Evolutionary conservation across 805 yeast genomes (phyloP).

Genomic region (Metschnikowia chrysomelidarum): DNA sequence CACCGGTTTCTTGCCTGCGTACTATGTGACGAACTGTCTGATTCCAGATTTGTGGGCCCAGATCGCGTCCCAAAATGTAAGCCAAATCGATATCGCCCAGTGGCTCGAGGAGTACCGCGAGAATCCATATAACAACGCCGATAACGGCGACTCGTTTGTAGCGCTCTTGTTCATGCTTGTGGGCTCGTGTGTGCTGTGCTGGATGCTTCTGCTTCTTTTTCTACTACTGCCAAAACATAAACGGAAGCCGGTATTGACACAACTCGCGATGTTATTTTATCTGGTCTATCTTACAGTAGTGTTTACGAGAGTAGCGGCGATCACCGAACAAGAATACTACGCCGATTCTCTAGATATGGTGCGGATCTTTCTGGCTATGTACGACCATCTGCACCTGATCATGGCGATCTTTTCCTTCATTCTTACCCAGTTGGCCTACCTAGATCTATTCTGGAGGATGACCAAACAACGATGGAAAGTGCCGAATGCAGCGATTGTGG

Average conservation of each 20-base stretch:
- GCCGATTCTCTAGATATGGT: slow-evolving; percentile 52
- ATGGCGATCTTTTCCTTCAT: slow-evolving; percentile 41
- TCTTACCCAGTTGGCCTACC: slow-evolving; percentile 52
- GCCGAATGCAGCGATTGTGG: slow-evolving; percentile 25
- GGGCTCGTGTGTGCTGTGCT: slow-evolving; percentile 57
- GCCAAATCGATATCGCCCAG: slow-evolving; percentile 10
- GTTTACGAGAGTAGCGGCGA: slow-evolving; percentile 44
- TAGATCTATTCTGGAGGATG: slow-evolving; percentile 43
- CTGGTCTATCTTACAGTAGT: slow-evolving; percentile 55
- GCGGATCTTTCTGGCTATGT: slow-evolving; percentile 37
- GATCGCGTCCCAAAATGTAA: slow-evolving; percentile 19
- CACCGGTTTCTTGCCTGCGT: slow-evolving; percentile 35
- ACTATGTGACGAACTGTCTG: slow-evolving; percentile 49
- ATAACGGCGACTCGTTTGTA: slow-evolving; percentile 42
- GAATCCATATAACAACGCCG: slow-evolving; percentile 28
- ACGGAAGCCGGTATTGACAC: slow-evolving; percentile 56
- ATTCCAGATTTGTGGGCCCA: slow-evolving; percentile 31
- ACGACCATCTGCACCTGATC: slow-evolving; percentile 37
- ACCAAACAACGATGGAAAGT: slow-evolving; percentile 26
- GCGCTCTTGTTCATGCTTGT: slow-evolving; percentile 52
- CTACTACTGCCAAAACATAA: slow-evolving; percentile 48
- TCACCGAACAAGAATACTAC: slow-evolving; percentile 50
- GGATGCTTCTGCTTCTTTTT: slow-evolving; percentile 67
- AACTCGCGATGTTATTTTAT: slow-evolving; percentile 54
- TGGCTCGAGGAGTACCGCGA: slow-evolving; percentile 14